Conservation (phyloP, 805 yeast genomes). For the Saccharomycopsis sp. region DNA sequence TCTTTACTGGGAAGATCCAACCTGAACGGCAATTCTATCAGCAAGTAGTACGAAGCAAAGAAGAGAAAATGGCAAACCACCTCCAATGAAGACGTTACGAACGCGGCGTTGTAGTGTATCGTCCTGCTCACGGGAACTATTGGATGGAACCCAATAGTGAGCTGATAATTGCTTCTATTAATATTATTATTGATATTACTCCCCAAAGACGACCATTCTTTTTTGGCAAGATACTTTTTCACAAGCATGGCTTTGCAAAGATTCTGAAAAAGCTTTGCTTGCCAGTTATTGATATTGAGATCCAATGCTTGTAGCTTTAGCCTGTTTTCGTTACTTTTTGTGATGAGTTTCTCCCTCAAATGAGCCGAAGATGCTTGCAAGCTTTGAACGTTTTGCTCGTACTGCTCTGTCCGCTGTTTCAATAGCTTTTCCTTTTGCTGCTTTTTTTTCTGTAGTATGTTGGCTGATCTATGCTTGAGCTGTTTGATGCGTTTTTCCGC, state of each 20-base stretch:
- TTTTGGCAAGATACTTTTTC: conserved; percentile 3
- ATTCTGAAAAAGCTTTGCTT: conserved; percentile 12
- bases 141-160: conserved; percentile 16
- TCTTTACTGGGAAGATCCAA: conserved; percentile 9
- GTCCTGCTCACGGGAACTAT: conserved; percentile 13
- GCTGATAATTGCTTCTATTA: conserved; percentile 3
- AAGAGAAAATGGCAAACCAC: conserved; percentile 15
- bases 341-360: neutral
- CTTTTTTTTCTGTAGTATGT: too few relatives aligned
- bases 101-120: conserved; percentile 3
- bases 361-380: neutral
- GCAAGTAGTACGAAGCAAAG: conserved; percentile 13
- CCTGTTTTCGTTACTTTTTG: neutral
- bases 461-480: neutral
- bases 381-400: neutral
- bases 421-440: conserved; percentile 4
- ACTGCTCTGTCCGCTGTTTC: neutral
- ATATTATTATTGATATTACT: neutral
- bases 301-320: neutral
- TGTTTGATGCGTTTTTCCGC: neutral
- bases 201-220: neutral
- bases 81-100: conserved; percentile 13
- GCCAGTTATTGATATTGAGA: conserved; percentile 3
- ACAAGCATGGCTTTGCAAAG: conserved; percentile 6
- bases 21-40: conserved; percentile 15